Evolutionary conservation across 108 stramenopile genomes (phyloP), one percentile per base, ranked within the genome.

Genomic region (Cyclostephanos tholiformis): DNA sequence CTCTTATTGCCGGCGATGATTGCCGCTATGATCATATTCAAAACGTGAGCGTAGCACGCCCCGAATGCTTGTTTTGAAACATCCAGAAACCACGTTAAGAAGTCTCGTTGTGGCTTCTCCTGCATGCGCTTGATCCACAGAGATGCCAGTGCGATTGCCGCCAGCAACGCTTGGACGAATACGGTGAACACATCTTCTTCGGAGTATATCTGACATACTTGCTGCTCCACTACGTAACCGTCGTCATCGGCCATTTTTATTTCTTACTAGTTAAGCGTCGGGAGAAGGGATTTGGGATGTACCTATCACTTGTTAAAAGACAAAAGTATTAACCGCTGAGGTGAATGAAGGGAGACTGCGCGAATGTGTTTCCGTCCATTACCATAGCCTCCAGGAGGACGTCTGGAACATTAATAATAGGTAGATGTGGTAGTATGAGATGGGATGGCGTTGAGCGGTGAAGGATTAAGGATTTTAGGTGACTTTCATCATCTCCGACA

Each of bases 21-120:
- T n/a, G 89, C 83, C 22, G 95, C 90, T 82, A 96, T 91, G 3
- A 90, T 72, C 93, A 96, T 96, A 69, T 96, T 96, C 48, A 85
- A 69, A 11, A 96, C 88, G 65, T 96, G 95, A 11, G 91, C 95
- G 73, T 96, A 96, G 63, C 88, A 91, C 12, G 95, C 95, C 25
- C 95, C 95, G 41, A 91, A 71, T 16, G 86, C 95, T 75, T 93
- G 92, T 69, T 96, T 96, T 11, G 80, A 83, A 36, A 94, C 85
- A 77, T 96, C 95, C 51, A 96, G 79, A 52, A 87, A 89, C 95
- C 95, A 96, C 13, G 93, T 96, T 26, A 77, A 49, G 67, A 93
- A 91, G 41, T 89, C 88, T 64, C 95, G 77, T 30, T 81, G 63
- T 13, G 92, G 95, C 4, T 41, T 66, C 78, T 96, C 95, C 19